Base-by-base conservation (phyloP, 306 rosid species). In the Erythrophleum fordii region DNA sequence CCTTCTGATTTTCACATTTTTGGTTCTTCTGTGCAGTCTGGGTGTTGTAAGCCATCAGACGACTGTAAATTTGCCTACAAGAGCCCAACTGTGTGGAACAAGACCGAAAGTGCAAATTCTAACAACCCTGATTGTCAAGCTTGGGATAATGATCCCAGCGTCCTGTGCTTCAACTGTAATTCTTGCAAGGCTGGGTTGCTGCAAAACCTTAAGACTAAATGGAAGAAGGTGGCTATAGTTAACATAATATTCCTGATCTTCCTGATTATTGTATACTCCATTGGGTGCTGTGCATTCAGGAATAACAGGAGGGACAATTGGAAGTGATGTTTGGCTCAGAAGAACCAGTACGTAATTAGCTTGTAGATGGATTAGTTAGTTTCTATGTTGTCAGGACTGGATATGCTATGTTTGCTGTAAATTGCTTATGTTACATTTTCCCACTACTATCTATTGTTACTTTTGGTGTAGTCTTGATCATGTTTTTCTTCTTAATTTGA, bases 271-370 rank as follows among this genome's bases (percentile, higher is more conserved):
- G 97, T 93, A 4, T 93, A 93, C 81, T 84, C 94, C 10, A 20
- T 88, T 29, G 97, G 97, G 10, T 93, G 97, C 81, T 91, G 97
- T 6, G 97, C 97, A 0, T 91, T 93, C 90, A 81, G 97, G 86
- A 91, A 93, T 87, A 88, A 48, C 77, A 84, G 87, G 85, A 85
- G 59, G 52, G 97, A 89, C 62, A 46, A 77, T 39, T 88, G 88
- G 87, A 88, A 83, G 39, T 34, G 77, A 35, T 35, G 11, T 42
- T 51, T 6, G 23, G 26, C 65, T 53, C 16, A 61, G 17, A 65
- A 72, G 59, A 11, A 52, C 49, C 17, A 34, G 62, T 14, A 31
- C 18, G 52, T 42, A 67, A 41, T 60, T 13, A 70, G 83, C 37
- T 10, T 76, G 85, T 81, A 76, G 71, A 76, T 67, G 69, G 61